These are phyloP conservation scores for Ganoderma boninense DNA, from an alignment of 1,284 basidiomycete genomes.

Conservation along the genomic window DNA sequence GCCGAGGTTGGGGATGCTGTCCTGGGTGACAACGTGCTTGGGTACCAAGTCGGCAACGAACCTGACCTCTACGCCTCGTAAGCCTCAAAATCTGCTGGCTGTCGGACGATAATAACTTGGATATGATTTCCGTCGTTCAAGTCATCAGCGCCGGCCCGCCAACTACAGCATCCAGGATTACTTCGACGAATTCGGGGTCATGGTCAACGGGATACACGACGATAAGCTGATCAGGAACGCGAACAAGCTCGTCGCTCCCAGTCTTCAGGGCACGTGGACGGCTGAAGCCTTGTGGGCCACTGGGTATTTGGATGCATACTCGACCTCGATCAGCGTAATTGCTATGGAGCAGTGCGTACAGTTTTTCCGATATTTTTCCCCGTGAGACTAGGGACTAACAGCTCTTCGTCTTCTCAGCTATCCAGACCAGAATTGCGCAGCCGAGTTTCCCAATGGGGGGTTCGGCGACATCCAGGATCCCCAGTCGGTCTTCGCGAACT, in stretches of 20 bases:
- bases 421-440: constrained; percentile 51
- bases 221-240: constrained; percentile 46
- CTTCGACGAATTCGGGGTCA: constrained; percentile 55
- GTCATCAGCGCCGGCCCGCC: constrained; percentile 45
- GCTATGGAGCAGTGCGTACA: constrained; percentile 57
- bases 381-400: background rate
- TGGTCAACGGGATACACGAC: constrained; percentile 50
- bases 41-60: constrained; percentile 74
- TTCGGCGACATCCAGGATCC: constrained; percentile 47
- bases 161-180: constrained; percentile 55
- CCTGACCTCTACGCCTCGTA: constrained; percentile 66
- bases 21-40: constrained; percentile 66
- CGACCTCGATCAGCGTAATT: constrained; percentile 48
- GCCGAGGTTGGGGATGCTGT: constrained; percentile 57
- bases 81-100: constrained; percentile 12
- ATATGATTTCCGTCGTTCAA: constrained; percentile 1
- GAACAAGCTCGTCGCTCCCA: constrained; percentile 57
- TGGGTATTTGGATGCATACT: constrained; percentile 52
- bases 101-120: background rate
- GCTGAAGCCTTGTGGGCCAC: constrained; percentile 55
- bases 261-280: constrained; percentile 56
- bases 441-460: constrained; percentile 41
- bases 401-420: constrained; percentile 47
- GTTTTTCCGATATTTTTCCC: too few species aligned
- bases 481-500: constrained; percentile 62